Evolutionary conservation across 768 basidiomycete genomes (phyloP), one percentile per base, ranked within the genome.

Genomic region (Leccinum uliginosum): DNA sequence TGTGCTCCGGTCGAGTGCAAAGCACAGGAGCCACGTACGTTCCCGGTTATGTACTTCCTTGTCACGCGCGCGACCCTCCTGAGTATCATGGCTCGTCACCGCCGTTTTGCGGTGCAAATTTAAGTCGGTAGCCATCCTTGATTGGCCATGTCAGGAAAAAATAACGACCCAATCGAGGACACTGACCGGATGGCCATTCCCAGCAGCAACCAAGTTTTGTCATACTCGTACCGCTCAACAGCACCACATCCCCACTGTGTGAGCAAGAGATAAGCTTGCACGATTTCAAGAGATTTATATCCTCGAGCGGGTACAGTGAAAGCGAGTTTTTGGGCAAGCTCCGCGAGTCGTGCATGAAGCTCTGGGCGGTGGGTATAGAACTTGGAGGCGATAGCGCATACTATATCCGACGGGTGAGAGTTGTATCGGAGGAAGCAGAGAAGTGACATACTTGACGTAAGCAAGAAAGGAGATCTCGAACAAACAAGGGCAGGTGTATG

Each of bases 401-500:
- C 94, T 98, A 62, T 51, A 53, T 35, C 14, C 23, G 29, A 50
- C 55, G 46, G 62, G 54, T 43, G 47, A n/a, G 9, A 7, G 17
- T 50, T 15, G 32, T 15, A 21, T 24, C 0, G 15, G 35, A 51
- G 49, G 34, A 23, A 29, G 24, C 45, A 17, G 44, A 35, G 11
- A 64, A 51, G 45, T 27, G 19, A 81, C 86, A 57, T 65, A 91
- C 91, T 90, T 19, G 94, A 93, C 17, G 97, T 98, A 54, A 98
- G 80, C 48, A 99, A 74, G 74, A 99, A 98, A 0, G 96, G 96
- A 35, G 91, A 94, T 23, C 97, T 85, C 26, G 91, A 93, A 67
- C 95, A 95, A 15, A 98, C 91, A 35, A 97, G 81, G 3, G 92
- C 84, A 1, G 96, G 94, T 0, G 96, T 97, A 71, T 98, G 97